Conservation (phyloP, 805 yeast genomes). For the Torulaspora gathmanii region DNA sequence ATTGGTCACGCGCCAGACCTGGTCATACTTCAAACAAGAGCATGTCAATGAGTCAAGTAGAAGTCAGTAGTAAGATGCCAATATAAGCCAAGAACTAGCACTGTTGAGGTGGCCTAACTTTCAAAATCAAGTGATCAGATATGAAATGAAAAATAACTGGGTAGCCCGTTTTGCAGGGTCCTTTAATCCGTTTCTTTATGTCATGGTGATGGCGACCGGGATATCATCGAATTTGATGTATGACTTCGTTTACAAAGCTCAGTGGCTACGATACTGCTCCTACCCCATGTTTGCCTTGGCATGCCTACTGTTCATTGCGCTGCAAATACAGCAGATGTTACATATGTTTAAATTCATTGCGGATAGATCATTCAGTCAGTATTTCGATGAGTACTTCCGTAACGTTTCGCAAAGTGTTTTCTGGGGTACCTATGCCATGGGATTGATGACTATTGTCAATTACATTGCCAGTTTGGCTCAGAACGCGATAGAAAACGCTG, state of each 20-base stretch:
- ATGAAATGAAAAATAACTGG: neutral
- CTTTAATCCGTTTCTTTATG: slow-evolving; percentile 58
- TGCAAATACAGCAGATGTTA: slow-evolving; percentile 41
- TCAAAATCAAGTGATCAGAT: too few species aligned
- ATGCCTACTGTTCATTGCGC: slow-evolving; percentile 42
- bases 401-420: slow-evolving; percentile 52
- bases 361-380: slow-evolving; percentile 21
- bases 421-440: slow-evolving; percentile 82
- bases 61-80: neutral
- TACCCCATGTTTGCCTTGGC: slow-evolving; percentile 60
- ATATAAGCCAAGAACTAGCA: too few species aligned
- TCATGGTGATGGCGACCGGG: slow-evolving; percentile 82
- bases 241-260: slow-evolving; percentile 58
- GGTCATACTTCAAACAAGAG: too few species aligned
- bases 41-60: too few species aligned
- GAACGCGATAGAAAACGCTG: slow-evolving; percentile 8
- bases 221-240: slow-evolving; percentile 59
- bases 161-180: slow-evolving; percentile 9
- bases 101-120: too few species aligned
- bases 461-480: slow-evolving; percentile 47
- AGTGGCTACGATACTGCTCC: slow-evolving; percentile 56
- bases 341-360: slow-evolving; percentile 37
- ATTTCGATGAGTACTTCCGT: slow-evolving; percentile 30
- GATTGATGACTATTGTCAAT: slow-evolving; percentile 59
- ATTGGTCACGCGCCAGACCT: too few species aligned